Base-by-base conservation (phyloP, 441 rosid genomes). In the Gossypium lobatum region DNA sequence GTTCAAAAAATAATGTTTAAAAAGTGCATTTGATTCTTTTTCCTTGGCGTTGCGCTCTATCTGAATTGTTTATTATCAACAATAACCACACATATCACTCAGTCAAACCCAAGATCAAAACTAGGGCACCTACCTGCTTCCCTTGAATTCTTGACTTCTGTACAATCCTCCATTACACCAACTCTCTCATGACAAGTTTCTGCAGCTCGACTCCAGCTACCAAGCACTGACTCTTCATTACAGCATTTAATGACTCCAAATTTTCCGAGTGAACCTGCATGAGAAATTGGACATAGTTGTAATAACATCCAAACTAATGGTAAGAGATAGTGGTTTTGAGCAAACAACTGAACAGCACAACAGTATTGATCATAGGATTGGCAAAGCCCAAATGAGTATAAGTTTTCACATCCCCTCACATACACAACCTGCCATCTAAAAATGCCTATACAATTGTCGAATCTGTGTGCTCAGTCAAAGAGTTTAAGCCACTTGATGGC, bases 41-140 rank as follows among this genome's bases (percentile, higher is more conserved):
- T 9, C 18, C 5, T 64, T 11, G 16, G 16, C 6, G 9, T n/a
- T 11, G 28, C 16, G 5, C 23, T 0, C 23, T 31, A 4, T 28
- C 20, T 16, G 17, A 13, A 8, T 26, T n/a, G 21, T 62, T 31
- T 2, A 31, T n/a, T 28, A 17, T 34, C 67, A 8, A 28, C 13
- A 14, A 31, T 7, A 23, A 23, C 25, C 25, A 23, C 25, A 23
- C 25, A 23, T 23, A 23, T 23, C 25, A 23, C 8, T 61, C 70
- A 73, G 23, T 87, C 86, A 87, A 76, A 84, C 75, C 87, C 89
- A 18, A 88, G 87, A 73, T 85, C 87, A 74, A 87, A 88, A 73
- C 76, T 80, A 1, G 93, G 91, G 67, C 77, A 73, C 37, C 79
- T 79, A 23, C 72, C 73, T 17, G 23, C 66, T 75, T 72, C 16